These are phyloP conservation scores for Vanilla planifolia DNA, from an alignment of 106 monocot genomes.

Conservation along the genomic window DNA sequence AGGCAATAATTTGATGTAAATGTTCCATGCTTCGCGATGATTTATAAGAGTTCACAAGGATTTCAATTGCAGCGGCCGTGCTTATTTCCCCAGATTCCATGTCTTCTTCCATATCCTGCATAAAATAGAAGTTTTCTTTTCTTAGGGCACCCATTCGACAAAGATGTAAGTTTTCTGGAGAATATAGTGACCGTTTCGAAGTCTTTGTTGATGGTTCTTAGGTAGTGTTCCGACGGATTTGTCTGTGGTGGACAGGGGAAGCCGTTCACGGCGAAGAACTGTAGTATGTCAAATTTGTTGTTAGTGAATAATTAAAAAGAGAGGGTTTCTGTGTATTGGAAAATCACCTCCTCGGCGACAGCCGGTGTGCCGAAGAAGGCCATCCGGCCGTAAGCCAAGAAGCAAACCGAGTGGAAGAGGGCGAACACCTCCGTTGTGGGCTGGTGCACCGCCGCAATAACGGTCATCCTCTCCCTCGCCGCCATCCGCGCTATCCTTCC, in stretches of 20 bases:
- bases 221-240: constrained; percentile 73
- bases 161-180: not conserved
- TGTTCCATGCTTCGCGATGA: not conserved
- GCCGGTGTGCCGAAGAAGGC: constrained; percentile 58
- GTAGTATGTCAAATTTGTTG: no score
- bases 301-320: no score
- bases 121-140: not conserved
- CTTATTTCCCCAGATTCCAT: not conserved
- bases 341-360: constrained; percentile 49
- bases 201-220: constrained; percentile 66
- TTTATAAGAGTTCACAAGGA: not conserved
- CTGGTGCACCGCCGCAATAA: constrained; percentile 77
- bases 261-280: constrained; percentile 86
- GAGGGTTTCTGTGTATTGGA: no score
- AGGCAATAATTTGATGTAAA: not conserved
- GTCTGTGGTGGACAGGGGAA: constrained; percentile 77
- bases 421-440: constrained; percentile 82
- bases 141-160: not conserved
- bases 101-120: not conserved
- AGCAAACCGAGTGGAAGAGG: constrained; percentile 51
- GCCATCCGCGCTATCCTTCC: constrained; percentile 58
- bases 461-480: constrained; percentile 61
- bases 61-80: not conserved
- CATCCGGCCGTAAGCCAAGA: constrained; percentile 66
- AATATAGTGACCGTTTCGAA: constrained; percentile 48